Conservation (phyloP, 768 basidiomycete genomes). For the Sporobolomyces roseus region DNA sequence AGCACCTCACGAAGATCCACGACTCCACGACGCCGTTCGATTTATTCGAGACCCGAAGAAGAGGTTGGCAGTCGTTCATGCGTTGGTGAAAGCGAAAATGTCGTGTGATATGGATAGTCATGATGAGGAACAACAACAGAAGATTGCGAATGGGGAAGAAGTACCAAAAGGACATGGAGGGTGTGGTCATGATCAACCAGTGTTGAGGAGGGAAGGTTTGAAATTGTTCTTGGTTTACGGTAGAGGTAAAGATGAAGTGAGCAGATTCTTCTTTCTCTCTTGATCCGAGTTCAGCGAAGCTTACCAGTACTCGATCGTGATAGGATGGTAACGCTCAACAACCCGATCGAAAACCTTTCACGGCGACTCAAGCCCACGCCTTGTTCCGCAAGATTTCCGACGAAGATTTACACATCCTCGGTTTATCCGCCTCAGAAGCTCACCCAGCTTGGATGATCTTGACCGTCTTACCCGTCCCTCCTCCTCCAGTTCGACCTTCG, state of each 20-base stretch:
- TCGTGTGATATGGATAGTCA: constrained; percentile 82
- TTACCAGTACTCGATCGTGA: neutral
- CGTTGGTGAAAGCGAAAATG: constrained; percentile 60
- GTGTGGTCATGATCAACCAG: constrained; percentile 87
- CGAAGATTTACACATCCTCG: constrained; percentile 78
- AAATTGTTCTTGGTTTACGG: constrained; percentile 95
- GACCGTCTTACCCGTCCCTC: constrained; percentile 94
- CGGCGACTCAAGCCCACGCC: constrained; percentile 68
- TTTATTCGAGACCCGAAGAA: constrained; percentile 45
- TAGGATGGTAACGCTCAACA: constrained; percentile 38
- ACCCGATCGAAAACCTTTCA: constrained; percentile 43
- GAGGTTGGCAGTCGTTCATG: constrained; percentile 42
- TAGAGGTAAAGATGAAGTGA: constrained; percentile 77
- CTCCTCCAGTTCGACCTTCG: constrained; percentile 94
- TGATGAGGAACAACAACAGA: constrained; percentile 71
- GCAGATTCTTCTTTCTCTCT: constrained; percentile 41
- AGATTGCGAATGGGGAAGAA: constrained; percentile 57
- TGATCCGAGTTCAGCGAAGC: neutral
- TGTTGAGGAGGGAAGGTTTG: constrained; percentile 85
- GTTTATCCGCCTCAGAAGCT: constrained; percentile 90
- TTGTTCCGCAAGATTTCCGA: constrained; percentile 95
- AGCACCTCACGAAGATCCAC: constrained; percentile 52
- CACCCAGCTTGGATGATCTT: constrained; percentile 99
- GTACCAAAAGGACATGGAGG: constrained; percentile 84
- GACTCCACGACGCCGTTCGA: constrained; percentile 40